Evolutionary conservation across 108 stramenopile species (phyloP).

Genomic region (Discostella stelligeroides): DNA sequence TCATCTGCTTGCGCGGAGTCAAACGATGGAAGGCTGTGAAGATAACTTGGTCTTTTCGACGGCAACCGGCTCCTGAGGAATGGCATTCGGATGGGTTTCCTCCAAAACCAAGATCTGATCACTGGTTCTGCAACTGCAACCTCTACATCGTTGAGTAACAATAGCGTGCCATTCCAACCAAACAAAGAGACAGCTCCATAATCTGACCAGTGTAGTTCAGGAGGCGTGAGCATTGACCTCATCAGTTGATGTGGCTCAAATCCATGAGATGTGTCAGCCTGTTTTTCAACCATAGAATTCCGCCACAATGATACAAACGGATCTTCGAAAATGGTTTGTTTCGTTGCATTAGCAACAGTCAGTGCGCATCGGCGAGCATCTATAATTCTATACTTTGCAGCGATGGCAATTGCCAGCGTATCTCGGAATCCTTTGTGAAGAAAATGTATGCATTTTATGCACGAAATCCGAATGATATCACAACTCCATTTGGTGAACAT

Average conservation of each 20-base stretch:
- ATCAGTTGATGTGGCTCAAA: neutral
- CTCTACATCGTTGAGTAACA: no score
- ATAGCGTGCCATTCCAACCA: no score
- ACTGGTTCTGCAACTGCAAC: neutral
- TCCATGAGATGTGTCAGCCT: neutral
- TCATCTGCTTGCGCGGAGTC: neutral
- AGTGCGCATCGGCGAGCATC: no score
- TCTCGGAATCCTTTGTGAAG: slow-evolving; percentile 8
- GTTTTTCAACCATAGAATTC: neutral
- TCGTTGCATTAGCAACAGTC: slow-evolving; percentile 2
- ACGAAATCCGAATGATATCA: slow-evolving; percentile 11
- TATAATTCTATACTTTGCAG: no score
- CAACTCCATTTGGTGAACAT: slow-evolving; percentile 1
- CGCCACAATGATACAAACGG: neutral
- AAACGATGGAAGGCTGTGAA: slow-evolving; percentile 9
- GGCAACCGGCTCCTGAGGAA: neutral
- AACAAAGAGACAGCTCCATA: neutral
- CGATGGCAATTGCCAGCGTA: neutral
- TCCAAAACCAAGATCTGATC: neutral
- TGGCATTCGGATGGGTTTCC: neutral
- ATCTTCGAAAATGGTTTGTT: neutral
- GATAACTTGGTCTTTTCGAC: neutral
- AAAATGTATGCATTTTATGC: slow-evolving; percentile 10
- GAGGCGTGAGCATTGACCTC: neutral
- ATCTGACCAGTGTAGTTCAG: neutral